A percentile compares a stretch with the other conserved stretches of the same genome.
Conservation (phyloP, 1,284 basidiomycete species). For the Ustilago vetiveriae region DNA sequence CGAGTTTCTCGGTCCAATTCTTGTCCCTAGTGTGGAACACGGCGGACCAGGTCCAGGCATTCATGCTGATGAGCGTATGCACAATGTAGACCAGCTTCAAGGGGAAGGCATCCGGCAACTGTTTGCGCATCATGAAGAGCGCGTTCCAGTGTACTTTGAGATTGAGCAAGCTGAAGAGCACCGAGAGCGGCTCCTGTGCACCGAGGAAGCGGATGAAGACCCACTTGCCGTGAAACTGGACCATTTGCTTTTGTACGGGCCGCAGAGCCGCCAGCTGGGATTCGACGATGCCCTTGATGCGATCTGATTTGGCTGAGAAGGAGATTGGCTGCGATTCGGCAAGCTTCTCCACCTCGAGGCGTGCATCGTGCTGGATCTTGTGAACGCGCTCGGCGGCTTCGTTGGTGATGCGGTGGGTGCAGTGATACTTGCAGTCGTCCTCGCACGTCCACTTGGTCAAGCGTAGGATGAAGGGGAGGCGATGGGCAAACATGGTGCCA, state of each 20-base stretch:
- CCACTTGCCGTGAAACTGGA: constrained; percentile 82
- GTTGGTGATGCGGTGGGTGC: constrained; percentile 84
- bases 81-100: constrained; percentile 77
- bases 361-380: constrained; percentile 64
- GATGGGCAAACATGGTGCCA: constrained; percentile 47
- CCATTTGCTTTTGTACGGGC: constrained; percentile 64
- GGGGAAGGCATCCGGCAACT: constrained; percentile 57
- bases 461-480: constrained; percentile 72
- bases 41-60: constrained; percentile 91
- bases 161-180: constrained; percentile 87
- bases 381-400: constrained; percentile 69
- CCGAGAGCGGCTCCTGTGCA: constrained; percentile 88
- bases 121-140: constrained; percentile 38
- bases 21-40: constrained; percentile 93
- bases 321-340: constrained; percentile 20
- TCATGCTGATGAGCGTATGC: constrained; percentile 80
- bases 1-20: constrained; percentile 84
- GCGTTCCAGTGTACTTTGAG: constrained; percentile 71
- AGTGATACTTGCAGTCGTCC: constrained; percentile 88
- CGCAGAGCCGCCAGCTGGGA: constrained; percentile 39
- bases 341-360: constrained; percentile 16
- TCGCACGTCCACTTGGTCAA: constrained; percentile 76
- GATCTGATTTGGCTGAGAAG: constrained; percentile 1
- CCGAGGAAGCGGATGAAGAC: constrained; percentile 73
- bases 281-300: constrained; percentile 22